Base-by-base conservation (phyloP, 441 rosid genomes). In the Omphalea diandra region DNA sequence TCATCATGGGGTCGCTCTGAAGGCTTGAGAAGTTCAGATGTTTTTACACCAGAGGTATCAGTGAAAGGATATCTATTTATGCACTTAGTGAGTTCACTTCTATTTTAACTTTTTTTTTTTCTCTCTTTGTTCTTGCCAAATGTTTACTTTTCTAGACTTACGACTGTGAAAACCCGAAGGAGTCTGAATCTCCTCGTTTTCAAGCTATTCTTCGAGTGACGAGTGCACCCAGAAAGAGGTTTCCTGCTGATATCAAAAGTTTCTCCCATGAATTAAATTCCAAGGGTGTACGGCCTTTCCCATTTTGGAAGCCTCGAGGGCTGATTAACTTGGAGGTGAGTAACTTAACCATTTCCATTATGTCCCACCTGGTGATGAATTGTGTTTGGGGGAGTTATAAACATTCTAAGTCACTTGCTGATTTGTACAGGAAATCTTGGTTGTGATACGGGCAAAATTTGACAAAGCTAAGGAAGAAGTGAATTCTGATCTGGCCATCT, bases 381-480 rank as follows among this genome's bases (percentile, higher is more conserved):
- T 76, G 35, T 79, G 41, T 33, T 64, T 38, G 53, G 9, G 54
- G 58, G 46, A 41, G 22, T 72, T 46, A 33, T 47, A 36, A 32
- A 5, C 57, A 22, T 60, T 59, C 72, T 72, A 77, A 85, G 61
- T 5, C n/a, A 61, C 58, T 78, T 71, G 67, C 75, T 62, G 24
- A 66, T 68, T 69, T 63, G 46, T 75, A 36, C 90, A 95, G 98
- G 98, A 90, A 76, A 76, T 87, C 44, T 75, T 95, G 87, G 90
- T 87, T 74, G 87, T 81, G 26, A 95, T 95, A 80, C 83, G 89
- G 72, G 85, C 90, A 53, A 95, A 87, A 78, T 95, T 95, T 87
- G 99, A 89, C 84, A 92, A 89, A 82, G 97, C 96, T 70, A 95
- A 95, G 83, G 98, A 95, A 86, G 98, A 95, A 89, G 98, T 94